Evolutionary conservation across 345 rosid genomes (phyloP), one percentile per base, ranked within the genome.

Genomic region (Gossypium stocksii): DNA sequence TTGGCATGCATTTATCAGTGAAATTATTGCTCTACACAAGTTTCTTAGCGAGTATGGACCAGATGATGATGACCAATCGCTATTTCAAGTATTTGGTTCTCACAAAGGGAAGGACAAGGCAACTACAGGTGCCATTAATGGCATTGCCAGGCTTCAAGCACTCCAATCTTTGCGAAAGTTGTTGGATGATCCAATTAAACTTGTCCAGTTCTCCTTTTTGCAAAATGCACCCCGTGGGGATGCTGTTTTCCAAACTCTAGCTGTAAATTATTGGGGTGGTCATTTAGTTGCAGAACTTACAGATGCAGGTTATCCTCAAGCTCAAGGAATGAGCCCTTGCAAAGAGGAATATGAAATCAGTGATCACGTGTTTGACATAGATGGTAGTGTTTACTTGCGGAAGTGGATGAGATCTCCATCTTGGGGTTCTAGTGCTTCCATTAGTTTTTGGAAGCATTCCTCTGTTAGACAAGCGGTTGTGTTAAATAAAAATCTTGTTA

Each of bases 361-460:
- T 17, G 77, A 83, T 87, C 87, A 88, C 64, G 89, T 76, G 22
- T 81, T 83, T 81, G 93, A 95, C 84, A 81, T 91, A 49, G 99
- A 95, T 79, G 99, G 97, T 73, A 92, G 98, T 82, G 88, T 91
- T 77, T 95, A 88, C 90, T 82, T 92, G 85, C 81, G 78, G 79
- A 92, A 77, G 73, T 95, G 99, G 99, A 91, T 87, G 97, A 91
- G 82, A 79, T 91, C 97, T 81, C 91, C 91, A 1, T 89, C 96
- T 69, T 95, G 99, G 98, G 68, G 77, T 74, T 89, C 98, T 29
- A 86, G 49, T 79, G 88, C 88, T 79, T 91, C 99, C 56, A 75
- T 83, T 70, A 78, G 76, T 83, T 91, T 94, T 76, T 95, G 99
- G 99, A 89, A 86, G 83, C 86, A 79, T 74, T 78, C 85, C 62